Evolutionary conservation across 78 protist genomes (phyloP), one percentile per base, ranked within the genome.

Genomic region (Chrysochromulina parva): DNA sequence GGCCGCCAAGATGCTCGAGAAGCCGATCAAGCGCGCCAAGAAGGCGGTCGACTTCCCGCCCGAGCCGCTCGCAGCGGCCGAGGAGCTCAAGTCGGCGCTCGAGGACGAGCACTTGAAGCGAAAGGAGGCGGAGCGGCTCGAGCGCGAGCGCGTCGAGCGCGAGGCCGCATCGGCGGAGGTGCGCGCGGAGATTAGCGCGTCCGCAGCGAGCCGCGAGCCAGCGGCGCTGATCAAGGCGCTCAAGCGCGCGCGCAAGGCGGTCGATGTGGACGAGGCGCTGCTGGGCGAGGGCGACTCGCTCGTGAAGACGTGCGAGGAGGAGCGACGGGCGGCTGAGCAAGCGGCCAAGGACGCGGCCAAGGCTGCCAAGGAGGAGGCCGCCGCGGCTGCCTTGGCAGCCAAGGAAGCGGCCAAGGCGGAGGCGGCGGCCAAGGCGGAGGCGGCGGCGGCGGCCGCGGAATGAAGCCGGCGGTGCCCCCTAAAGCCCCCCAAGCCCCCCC

Each of bases 121-220:
- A 5, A 6, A 38, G 80, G 14, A 28, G 7, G 52, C 38, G 7
- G 80, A 71, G 52, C 38, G 52, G 55, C 80, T 71, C 52, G 38
- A 71, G 53, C 13, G 11, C n/a, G 80, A 71, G 52, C 38, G 52
- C 38, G 52, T 28, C 52, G 80, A 71, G 80, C 47, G 80, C 55
- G 80, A 71, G 80, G 80, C 80, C 26, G 80, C 80, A 11, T 14
- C 80, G 26, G 80, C 38, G n/a, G 80, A 71, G 80, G 52, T 71
- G 55, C n/a, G 16, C 52, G 52, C 2, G 80, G 80, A 22, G 52
- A 71, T 71, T 52, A 4, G n/a, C 20, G 2, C 3, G 52, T 22
- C 80, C n/a, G 16, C 52, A 9, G 17, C 2, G 80, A 38, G 53
- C 38, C 47, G 80, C 47, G 80, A 38, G n/a, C 14, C 47, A 9